Evolutionary conservation across 2,329 filamentous ascomycete genomes (phyloP), one percentile per base, ranked within the genome.

Genomic region (Diplodia seriata): DNA sequence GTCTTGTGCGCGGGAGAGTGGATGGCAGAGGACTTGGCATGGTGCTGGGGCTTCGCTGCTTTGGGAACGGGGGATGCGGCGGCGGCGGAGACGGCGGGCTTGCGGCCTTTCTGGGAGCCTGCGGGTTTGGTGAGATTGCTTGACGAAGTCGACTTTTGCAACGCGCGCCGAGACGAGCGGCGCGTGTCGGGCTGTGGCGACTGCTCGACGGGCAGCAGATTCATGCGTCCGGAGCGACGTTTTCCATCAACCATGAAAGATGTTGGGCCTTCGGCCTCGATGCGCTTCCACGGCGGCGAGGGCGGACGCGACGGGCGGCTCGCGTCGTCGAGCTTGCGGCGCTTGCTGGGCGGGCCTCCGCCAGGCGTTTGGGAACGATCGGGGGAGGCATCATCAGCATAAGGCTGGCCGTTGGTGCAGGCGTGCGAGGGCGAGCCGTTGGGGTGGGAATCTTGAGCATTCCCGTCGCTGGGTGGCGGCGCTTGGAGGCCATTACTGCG

Each of bases 251-350:
- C 83, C 55, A 91, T 86, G 76, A 96, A 94, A 0, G 91, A 91
- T 3, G 94, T 95, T 26, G 95, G 95, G 0, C 95, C 95, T 33
- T 97, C 91, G 50, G 91, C 92, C 69, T 86, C 86, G 70, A 91
- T 86, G 75, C 89, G 92, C 82, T 95, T 98, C 95, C 95, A 99
- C 26, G 95, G 95, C 71, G 95, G 95, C 70, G 94, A 98, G 69
- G 86, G 84, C 65, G 83, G 81, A 80, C 83, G 79, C 70, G 82
- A 77, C 69, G 79, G 71, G 67, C 63, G 36, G 14, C 74, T 71
- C 4, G 78, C 76, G 70, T 80, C 77, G 51, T 78, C 77, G 43
- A 82, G 77, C 76, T 88, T 88, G 70, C 88, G 89, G 76, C 90
- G 87, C 79, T 93, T 93, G 18, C 83, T 78, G 31, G 78, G 75